Base-by-base conservation (phyloP, 1,284 basidiomycete genomes). In the Psilocybe mexicana region DNA sequence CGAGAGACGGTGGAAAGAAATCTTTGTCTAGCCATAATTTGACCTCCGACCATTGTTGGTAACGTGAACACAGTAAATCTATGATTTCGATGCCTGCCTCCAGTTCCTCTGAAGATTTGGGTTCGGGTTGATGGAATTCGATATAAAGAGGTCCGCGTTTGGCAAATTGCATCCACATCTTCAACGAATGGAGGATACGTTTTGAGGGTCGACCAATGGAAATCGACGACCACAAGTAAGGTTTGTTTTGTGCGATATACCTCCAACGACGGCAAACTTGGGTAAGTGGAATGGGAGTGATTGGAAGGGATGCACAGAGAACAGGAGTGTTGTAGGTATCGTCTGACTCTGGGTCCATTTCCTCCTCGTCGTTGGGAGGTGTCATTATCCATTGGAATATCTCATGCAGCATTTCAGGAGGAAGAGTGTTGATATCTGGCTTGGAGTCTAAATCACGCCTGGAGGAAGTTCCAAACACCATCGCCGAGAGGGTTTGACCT, bases 251-350 rank as follows among this genome's bases (percentile, higher is more conserved):
- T 18, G 52, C 52, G 47, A 57, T 48, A 28, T 8, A 1, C 6
- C 54, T 47, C 59, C 59, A 60, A 6, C 55, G 52, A 4, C 46
- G 50, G 44, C 59, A 60, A 24, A 60, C 55, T 28, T 57, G 54
- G 3, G 55, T 49, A 6, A 60, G 54, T 1, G 54, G 40, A 40
- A 60, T 57, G 2, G 59, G 59, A 2, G 54, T 46, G 11, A 43
- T 33, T 7, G 43, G 46, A 60, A 57, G 2, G 59, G 59, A 4
- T 54, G 40, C 7, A 35, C 23, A 12, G 43, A 51, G 6, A 33
- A n/a, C 6, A 38, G 6, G 7, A 24, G 7, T 2, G 30, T 33
- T 33, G 30, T 4, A 33, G 5, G 5, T 33, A 33, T 33, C 30
- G 30, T 8, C 4, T 33, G 30, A 33, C 18, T 33, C 30, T 33